phyloP scores from a whole-genome alignment of 176 grass and related monocot species.

The Oryza officinalis region DNA sequence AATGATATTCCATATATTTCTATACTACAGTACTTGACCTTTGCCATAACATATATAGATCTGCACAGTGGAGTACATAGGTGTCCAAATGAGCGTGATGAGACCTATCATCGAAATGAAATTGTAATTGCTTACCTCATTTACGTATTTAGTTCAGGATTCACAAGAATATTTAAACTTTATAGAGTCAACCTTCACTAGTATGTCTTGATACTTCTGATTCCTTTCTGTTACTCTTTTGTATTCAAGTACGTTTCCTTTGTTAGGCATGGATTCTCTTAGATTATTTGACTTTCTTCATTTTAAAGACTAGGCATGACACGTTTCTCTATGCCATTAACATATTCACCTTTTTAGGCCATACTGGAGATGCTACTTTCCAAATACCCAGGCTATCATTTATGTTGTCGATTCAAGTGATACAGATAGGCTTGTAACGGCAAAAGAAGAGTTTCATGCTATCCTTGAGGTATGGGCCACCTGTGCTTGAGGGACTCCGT shows the following conservation, averaged over 20 bases:
- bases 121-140: not conserved
- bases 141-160: not conserved
- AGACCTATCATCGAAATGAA: constrained; percentile 7
- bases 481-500: not conserved
- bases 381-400: constrained; percentile 97
- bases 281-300: not conserved
- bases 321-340: not conserved
- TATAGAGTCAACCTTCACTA: not conserved
- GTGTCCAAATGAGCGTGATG: not conserved
- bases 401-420: constrained; percentile 99
- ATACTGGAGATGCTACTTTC: constrained; percentile 99
- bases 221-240: not conserved
- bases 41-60: not conserved
- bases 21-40: not conserved
- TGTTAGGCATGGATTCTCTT: not conserved
- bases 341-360: constrained; percentile 55
- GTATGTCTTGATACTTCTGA: not conserved
- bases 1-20: not conserved
- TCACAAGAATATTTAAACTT: not conserved
- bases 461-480: constrained; percentile 79
- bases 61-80: no score
- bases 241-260: not conserved
- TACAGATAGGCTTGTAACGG: constrained; percentile 95
- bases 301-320: not conserved
- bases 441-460: constrained; percentile 97